Conservation (phyloP, 495 filamentous ascomycete species). For the Neurospora terricola region DNA sequence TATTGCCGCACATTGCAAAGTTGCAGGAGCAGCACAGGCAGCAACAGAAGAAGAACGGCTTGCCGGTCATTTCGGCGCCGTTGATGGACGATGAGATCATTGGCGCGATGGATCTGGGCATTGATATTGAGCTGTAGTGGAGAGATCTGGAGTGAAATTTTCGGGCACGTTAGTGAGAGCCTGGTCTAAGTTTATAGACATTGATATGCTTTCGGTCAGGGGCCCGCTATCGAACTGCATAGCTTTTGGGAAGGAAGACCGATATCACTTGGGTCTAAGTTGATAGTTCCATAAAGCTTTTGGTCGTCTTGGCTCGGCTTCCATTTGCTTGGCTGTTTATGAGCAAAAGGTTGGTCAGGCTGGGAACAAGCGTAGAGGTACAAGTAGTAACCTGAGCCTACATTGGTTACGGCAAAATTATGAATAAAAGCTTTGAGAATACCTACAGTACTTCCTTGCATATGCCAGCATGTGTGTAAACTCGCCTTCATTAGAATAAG, state of each 20-base stretch:
- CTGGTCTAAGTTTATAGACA: background rate
- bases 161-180: background rate
- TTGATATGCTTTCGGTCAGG: background rate
- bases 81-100: slow-evolving; percentile 81
- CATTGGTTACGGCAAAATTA: background rate
- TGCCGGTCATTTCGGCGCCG: slow-evolving; percentile 57
- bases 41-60: slow-evolving; percentile 41
- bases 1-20: slow-evolving; percentile 39
- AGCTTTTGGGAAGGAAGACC: background rate
- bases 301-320: background rate
- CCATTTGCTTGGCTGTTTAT: background rate
- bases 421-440: background rate
- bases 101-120: slow-evolving; percentile 67
- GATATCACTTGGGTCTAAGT: background rate
- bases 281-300: background rate
- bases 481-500: background rate
- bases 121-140: slow-evolving; percentile 60
- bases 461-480: background rate
- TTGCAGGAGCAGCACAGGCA: slow-evolving; percentile 47
- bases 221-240: background rate
- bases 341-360: background rate
- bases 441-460: background rate
- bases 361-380: background rate
- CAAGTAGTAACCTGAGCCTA: background rate
- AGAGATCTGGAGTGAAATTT: background rate